These are phyloP conservation scores for Plasmopara viticola DNA, from an alignment of 352 stramenopile species.

Conservation along the genomic window DNA sequence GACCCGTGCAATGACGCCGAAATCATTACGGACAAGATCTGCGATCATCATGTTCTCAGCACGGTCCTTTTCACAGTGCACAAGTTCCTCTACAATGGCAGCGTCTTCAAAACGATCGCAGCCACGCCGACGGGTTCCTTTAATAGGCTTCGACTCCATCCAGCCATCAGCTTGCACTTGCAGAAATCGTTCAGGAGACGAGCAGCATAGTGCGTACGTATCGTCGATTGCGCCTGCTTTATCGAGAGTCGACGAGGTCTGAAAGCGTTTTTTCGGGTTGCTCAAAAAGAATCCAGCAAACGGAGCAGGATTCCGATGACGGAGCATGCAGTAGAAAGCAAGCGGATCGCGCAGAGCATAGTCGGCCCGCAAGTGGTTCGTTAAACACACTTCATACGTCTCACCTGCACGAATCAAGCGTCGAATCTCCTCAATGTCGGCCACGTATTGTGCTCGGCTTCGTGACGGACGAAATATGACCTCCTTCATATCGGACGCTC, in stretches of 20 bases:
- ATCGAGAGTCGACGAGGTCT: background rate
- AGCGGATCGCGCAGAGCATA: conserved; percentile 40
- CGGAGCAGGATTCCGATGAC: conserved; percentile 90
- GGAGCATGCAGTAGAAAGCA: conserved; percentile 88
- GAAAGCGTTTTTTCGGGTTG: conserved; percentile 43
- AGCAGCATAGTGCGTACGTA: conserved; percentile 92
- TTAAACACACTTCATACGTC: conserved; percentile 96
- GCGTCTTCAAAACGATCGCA: conserved; percentile 38
- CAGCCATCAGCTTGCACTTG: conserved; percentile 47
- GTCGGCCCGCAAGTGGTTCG: conserved; percentile 85
- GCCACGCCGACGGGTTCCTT: conserved; percentile 86
- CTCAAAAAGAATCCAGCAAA: conserved; percentile 90
- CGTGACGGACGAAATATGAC: conserved; percentile 60
- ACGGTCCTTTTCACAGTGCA: conserved; percentile 87
- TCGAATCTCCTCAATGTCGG: conserved; percentile 84
- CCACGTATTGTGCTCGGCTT: conserved; percentile 71
- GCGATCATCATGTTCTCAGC: conserved; percentile 98
- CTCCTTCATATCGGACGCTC: conserved; percentile 5
- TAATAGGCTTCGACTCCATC: conserved; percentile 97
- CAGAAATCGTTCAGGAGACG: conserved; percentile 95
- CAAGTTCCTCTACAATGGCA: conserved; percentile 67
- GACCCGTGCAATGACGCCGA: conserved; percentile 89
- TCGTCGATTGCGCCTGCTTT: conserved; percentile 12
- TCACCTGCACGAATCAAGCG: conserved; percentile 89
- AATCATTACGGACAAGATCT: conserved; percentile 95